Conservation (phyloP, 176 grass and related monocot genomes). For the Zea mays region Zm-B73-REFERENCE-NAM-5.0 NC_050101.1:172909501-172910000, state of each 20-base stretch:
- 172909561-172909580: neutral
- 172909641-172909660: constrained; percentile 88
- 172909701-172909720: constrained; percentile 56
- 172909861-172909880: neutral
- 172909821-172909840: too few species aligned
- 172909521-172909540: neutral
- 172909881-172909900: neutral
- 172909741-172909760: neutral
- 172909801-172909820: neutral
- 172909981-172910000: too few species aligned
- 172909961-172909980: too few species aligned
- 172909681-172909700: constrained; percentile 92
- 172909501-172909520: neutral
- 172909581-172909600: too few species aligned
- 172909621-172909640: constrained; percentile 93
- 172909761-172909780: neutral
- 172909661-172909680: constrained; percentile 76
- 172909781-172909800: neutral
- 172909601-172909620: constrained; percentile 43
- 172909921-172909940: too few species aligned
- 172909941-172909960: too few species aligned
- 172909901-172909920: neutral
- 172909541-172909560: neutral
- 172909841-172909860: neutral
- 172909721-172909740: constrained; percentile 41